Evolutionary conservation across 352 stramenopile genomes (phyloP), one percentile per base, ranked within the genome.

Genomic region (Stramenopiles sp.): DNA sequence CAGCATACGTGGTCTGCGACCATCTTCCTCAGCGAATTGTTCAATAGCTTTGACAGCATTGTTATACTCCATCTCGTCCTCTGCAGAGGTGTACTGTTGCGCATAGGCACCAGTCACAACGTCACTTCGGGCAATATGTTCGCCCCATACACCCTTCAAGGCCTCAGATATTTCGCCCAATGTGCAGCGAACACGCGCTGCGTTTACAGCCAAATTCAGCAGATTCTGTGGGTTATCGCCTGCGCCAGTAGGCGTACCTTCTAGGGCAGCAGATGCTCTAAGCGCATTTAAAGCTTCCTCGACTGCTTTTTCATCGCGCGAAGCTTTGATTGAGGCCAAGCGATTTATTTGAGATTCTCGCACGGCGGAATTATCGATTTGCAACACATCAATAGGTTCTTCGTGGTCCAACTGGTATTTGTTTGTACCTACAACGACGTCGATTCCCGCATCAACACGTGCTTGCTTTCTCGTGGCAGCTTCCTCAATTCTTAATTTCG

Each of bases 401-500:
- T 89, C 88, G 80, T 94, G 87, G 81, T 92, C 86, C 44, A 97
- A 87, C 22, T 89, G 85, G 86, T 98, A 98, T 85, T 98, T 98
- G 88, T 98, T 98, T 7, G 98, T 93, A 30, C 95, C 95, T 7
- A 98, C 94, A 81, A 98, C 93, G 1, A 91, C 91, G 76, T 99
- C 95, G 83, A 96, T 86, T 67, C 90, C 88, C 32, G 91, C 95
- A 86, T 99, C 95, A 81, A 99, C 97, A 80, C 95, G 87, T 7
- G 90, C 95, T 84, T 95, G 91, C 84, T 98, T 98, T 80, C 92
- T 95, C 0, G 95, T 97, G 0, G 95, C 95, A 83, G 90, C 94
- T 85, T 98, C 95, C 87, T 99, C 95, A 82, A 99, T 98, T 55
- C 92, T 86, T 30, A 98, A 86, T 86, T 99, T 99, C 30, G 95